Evolutionary conservation across 495 filamentous ascomycete species (phyloP), one percentile per base, ranked within the genome.

Genomic region (Tuber indicum): DNA sequence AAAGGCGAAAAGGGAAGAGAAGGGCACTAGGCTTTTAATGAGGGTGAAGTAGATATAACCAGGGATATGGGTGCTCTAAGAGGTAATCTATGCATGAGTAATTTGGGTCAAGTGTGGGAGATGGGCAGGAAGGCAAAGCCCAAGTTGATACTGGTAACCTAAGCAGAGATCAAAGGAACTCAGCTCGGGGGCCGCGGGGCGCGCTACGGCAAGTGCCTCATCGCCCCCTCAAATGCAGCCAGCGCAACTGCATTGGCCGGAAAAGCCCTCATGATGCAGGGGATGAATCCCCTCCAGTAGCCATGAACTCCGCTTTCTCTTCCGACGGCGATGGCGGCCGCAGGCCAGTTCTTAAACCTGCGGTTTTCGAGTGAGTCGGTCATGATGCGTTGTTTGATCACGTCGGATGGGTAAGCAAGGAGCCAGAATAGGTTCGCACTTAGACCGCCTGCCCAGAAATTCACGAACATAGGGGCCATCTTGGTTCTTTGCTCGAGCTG

Each of bases 351-450:
- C 36, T 83, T 87, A 84, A 94, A 97, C 81, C 86, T 87, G 76
- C 90, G 87, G 77, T 93, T 92, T 19, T 82, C 95, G 77, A 99
- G 85, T 1, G 91, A 89, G 84, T 98, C 96, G 32, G 94, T 97
- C 96, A 99, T 98, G 73, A 99, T 90, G n/a, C 94, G 89, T 85
- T 98, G 95, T 87, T 99, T 99, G 39, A 99, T 92, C 21, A 98
- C 95, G 82, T 99, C 96, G 45, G 90, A 91, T 19, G 96, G 96
- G 83, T 99, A 99, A 69, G 91, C 91, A 39, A 91, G 92, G 3
- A 97, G 82, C 96, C 96, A 99, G 86, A 97, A 99, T 52, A 96
- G 85, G 86, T 98, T 95, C 1, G 96, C 95, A 46, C 90, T 92
- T 72, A 98, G 86, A 1, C 96, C 96, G 19, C 96, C 96, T 0